Conservation (phyloP, 2,329 filamentous ascomycete species). For the Apiospora koreana region DNA sequence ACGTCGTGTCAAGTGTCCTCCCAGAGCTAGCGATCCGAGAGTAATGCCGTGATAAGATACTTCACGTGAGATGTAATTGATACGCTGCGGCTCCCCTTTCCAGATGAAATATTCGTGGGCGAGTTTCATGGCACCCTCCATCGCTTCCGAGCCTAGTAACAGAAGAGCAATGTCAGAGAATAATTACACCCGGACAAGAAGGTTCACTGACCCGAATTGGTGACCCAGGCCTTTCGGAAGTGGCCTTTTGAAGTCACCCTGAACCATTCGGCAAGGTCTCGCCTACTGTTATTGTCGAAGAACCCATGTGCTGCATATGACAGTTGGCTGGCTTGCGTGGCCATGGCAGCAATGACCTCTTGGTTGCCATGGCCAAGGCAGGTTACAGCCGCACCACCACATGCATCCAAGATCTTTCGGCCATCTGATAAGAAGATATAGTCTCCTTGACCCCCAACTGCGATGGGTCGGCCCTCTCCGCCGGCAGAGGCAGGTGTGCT, state of each 20-base stretch:
- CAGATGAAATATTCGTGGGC: constrained; percentile 62
- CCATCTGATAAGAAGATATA: constrained; percentile 31
- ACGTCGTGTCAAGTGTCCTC: constrained; percentile 62
- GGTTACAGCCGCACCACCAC: constrained; percentile 47
- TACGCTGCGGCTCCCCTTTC: constrained; percentile 55
- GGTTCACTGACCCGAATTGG: background rate
- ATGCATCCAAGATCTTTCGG: constrained; percentile 43
- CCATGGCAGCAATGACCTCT: constrained; percentile 42
- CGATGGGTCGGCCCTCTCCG: background rate
- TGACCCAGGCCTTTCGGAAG: constrained; percentile 30
- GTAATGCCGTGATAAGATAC: constrained; percentile 75
- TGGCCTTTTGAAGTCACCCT: constrained; percentile 33
- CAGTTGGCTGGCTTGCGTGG: constrained; percentile 39
- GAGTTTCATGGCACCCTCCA: constrained; percentile 64
- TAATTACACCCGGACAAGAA: background rate
- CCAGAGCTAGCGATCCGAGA: constrained; percentile 64
- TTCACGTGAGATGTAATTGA: constrained; percentile 65
- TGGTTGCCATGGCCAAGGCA: constrained; percentile 46
- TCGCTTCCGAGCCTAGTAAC: constrained; percentile 57
- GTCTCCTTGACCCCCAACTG: constrained; percentile 1
- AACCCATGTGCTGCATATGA: constrained; percentile 44
- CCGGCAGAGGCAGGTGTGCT: background rate
- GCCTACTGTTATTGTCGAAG: constrained; percentile 40
- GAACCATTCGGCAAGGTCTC: constrained; percentile 34
- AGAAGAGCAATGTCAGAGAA: background rate